These are phyloP conservation scores for Magnolia kwangsiensis DNA, from an alignment of 164 flowering plant species.

Conservation along the genomic window DNA sequence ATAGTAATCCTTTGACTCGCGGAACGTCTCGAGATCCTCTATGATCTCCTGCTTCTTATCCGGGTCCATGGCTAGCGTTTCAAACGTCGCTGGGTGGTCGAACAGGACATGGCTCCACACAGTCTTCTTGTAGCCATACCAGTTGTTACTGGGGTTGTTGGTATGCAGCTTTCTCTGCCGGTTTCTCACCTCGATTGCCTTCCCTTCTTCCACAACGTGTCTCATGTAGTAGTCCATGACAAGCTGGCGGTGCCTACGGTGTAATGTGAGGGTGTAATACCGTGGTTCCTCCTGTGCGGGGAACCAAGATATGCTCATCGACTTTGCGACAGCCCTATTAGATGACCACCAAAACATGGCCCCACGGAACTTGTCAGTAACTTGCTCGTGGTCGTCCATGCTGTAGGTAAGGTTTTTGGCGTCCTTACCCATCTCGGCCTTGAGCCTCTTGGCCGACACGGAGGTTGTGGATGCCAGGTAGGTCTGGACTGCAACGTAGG, in stretches of 20 bases:
- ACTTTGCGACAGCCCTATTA: constrained; percentile 7
- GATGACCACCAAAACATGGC: constrained; percentile 40
- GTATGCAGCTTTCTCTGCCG: constrained; percentile 56
- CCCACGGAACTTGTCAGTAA: constrained; percentile 43
- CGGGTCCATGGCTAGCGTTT: constrained; percentile 52
- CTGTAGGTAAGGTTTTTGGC: constrained; percentile 29
- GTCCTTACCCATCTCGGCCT: constrained; percentile 38
- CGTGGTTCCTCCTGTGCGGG: constrained; percentile 28
- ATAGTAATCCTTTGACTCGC: constrained; percentile 47
- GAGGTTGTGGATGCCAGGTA: constrained; percentile 45
- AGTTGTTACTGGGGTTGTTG: constrained; percentile 29
- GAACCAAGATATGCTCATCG: constrained; percentile 8
- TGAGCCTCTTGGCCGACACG: constrained; percentile 44
- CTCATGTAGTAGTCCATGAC: constrained; percentile 35
- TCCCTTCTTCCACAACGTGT: constrained; percentile 43
- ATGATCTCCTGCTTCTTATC: constrained; percentile 45
- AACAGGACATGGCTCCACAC: constrained; percentile 55
- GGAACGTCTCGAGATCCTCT: constrained; percentile 43
- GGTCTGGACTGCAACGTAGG: constrained; percentile 39
- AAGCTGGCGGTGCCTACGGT: constrained; percentile 28
- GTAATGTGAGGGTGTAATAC: constrained; percentile 26
- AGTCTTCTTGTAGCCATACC: constrained; percentile 24
- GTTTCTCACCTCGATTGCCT: constrained; percentile 30
- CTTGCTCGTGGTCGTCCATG: constrained; percentile 54
- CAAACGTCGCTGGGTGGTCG: constrained; percentile 57